Base-by-base conservation (phyloP, 768 basidiomycete genomes). In the Serendipita sp. region DNA sequence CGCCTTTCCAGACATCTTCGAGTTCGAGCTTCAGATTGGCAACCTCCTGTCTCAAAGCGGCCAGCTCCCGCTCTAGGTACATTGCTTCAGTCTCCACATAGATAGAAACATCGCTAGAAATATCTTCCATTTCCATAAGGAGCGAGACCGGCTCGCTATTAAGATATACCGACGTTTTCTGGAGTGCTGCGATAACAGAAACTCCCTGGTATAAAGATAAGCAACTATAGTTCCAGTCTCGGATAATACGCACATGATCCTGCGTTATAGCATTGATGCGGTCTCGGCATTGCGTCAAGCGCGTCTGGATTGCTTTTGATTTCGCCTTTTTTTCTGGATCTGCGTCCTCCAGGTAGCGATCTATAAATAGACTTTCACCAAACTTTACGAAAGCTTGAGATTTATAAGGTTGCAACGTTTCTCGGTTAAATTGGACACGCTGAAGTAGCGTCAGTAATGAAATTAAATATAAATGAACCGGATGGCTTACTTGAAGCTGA, bases 361-460 rank as follows among this genome's bases (percentile, higher is more conserved):
- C 93, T 82, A 98, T 84, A 71, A 83, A 86, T 13, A 99, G 78
- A 8, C 83, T 88, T 73, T 93, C 89, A 16, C 80, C 84, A 71
- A 95, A 96, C 70, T 86, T 88, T 68, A 99, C 86, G 73, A 92
- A 95, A 2, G 92, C 92, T 71, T 99, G 95, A 3, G 90, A 92
- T 74, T 99, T 99, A 78, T 89, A 92, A 15, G 92, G 86, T 68
- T 93, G 89, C 64, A 91, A 79, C 0, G 88, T 92, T 68, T 91
- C 87, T 7, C 92, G 83, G 72, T 98, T 92, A 76, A 92, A 98
- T 79, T 95, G 92, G 3, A 92, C 93, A 65, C 93, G 79, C 92
- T 94, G 69, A 2, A 28, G 62, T 24, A 24, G 63, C 56, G 54
- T 67, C 63, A 67, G 68, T 63, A 66, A 63, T 54, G 32, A 18